These are phyloP conservation scores for Laetiporus sulphureus DNA, from an alignment of 1,284 basidiomycete species.

Conservation along the genomic window DNA sequence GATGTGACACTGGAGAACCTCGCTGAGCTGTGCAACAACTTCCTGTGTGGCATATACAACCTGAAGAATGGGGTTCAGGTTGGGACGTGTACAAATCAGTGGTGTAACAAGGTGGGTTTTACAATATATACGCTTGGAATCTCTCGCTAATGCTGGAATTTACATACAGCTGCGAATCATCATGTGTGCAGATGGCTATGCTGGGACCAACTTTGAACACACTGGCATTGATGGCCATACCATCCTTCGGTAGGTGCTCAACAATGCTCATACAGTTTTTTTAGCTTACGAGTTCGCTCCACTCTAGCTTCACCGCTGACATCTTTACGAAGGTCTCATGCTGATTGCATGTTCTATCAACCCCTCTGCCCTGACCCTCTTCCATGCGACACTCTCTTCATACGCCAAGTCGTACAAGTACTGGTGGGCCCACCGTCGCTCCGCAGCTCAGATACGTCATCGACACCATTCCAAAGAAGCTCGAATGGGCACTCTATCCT, in stretches of 20 bases:
- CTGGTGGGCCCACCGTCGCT: conserved; percentile 12
- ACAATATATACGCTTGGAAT: too few species aligned
- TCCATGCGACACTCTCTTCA: conserved; percentile 85
- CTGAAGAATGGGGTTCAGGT: conserved; percentile 80
- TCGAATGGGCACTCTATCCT: conserved; percentile 87
- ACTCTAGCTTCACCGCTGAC: conserved; percentile 70
- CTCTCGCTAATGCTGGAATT: too few species aligned
- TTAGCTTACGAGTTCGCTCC: background rate
- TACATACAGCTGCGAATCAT: conserved; percentile 80
- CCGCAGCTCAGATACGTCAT: conserved; percentile 33
- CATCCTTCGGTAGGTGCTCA: conserved; percentile 72
- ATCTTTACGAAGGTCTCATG: conserved; percentile 94
- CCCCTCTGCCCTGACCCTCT: conserved; percentile 86
- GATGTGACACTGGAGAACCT: conserved; percentile 72
- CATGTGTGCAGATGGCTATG: conserved; percentile 84
- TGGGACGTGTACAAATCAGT: conserved; percentile 94
- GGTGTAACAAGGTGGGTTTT: conserved; percentile 71
- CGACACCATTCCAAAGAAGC: conserved; percentile 89
- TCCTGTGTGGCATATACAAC: conserved; percentile 91
- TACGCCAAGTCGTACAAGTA: conserved; percentile 71
- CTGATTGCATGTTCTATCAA: conserved; percentile 94
- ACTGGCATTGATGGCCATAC: conserved; percentile 96
- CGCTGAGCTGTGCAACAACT: conserved; percentile 85
- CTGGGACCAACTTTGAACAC: conserved; percentile 98
- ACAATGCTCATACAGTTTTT: too few species aligned